Conservation (phyloP, 495 filamentous ascomycete species). For the Hypoxylon trugodes region DNA sequence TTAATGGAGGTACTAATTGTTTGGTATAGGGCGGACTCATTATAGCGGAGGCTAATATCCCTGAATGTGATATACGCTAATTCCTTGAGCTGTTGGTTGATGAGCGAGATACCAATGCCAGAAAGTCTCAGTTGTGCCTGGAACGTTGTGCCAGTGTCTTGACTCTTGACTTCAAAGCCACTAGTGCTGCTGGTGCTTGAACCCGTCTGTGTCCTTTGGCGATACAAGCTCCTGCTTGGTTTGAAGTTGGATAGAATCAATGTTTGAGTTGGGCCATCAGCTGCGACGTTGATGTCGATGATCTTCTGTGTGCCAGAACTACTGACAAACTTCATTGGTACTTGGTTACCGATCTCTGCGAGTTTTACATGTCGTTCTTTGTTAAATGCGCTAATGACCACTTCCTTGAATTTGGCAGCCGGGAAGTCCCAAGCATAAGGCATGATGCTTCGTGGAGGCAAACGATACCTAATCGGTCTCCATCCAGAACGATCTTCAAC, state of each 20-base stretch:
- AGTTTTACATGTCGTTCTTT: constrained; percentile 91
- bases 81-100: constrained; percentile 92
- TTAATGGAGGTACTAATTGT: constrained; percentile 89
- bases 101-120: constrained; percentile 90
- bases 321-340: constrained; percentile 79
- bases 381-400: constrained; percentile 79
- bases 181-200: constrained; percentile 59
- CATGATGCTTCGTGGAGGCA: constrained; percentile 96
- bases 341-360: constrained; percentile 92
- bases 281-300: constrained; percentile 94
- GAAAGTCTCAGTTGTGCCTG: constrained; percentile 85
- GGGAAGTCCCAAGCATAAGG: constrained; percentile 99
- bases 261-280: constrained; percentile 94
- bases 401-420: constrained; percentile 92
- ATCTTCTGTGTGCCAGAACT: constrained; percentile 75
- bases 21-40: constrained; percentile 91
- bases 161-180: constrained; percentile 92
- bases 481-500: constrained; percentile 84
- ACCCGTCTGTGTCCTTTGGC: constrained; percentile 74
- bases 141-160: constrained; percentile 87
- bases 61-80: constrained; percentile 93
- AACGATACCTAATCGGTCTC: constrained; percentile 89
- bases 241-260: constrained; percentile 95
- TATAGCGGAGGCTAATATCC: constrained; percentile 89
- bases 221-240: constrained; percentile 91